Conservation (phyloP, 75 land plant species). For the Pseudotsuga menziesii region DNA sequence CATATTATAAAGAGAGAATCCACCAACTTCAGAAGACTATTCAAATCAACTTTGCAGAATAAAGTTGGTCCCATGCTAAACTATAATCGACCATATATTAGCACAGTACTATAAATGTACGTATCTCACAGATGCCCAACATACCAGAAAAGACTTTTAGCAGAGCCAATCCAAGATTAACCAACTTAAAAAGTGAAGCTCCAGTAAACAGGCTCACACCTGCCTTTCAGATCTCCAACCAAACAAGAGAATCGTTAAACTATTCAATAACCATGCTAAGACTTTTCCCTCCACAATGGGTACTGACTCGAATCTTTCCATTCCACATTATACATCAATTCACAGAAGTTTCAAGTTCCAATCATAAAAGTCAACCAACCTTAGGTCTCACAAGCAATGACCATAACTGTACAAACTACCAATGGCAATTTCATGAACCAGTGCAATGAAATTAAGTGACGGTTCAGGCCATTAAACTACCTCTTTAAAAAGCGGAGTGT, state of each 20-base stretch:
- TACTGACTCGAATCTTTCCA: neutral
- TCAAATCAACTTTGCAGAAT: neutral
- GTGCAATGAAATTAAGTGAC: constrained; percentile 6
- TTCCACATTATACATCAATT: constrained; percentile 3
- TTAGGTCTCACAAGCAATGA: neutral
- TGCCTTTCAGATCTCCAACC: neutral
- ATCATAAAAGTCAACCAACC: neutral
- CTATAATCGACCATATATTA: neutral
- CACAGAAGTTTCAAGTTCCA: neutral
- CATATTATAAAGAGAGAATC: constrained; percentile 1
- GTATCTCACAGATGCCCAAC: neutral
- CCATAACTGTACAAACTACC: constrained; percentile 3
- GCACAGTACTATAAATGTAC: neutral
- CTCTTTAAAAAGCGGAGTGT: neutral
- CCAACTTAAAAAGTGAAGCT: constrained; percentile 4
- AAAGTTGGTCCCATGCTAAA: neutral
- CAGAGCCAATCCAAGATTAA: neutral
- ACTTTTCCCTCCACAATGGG: neutral
- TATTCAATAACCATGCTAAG: neutral
- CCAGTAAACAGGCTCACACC: neutral
- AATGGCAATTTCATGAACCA: neutral
- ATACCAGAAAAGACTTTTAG: neutral
- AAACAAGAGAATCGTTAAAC: neutral
- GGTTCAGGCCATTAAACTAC: neutral
- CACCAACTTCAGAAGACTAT: neutral